Conservation (phyloP, 2,329 filamentous ascomycete species). For the Colletotrichum musicola region DNA sequence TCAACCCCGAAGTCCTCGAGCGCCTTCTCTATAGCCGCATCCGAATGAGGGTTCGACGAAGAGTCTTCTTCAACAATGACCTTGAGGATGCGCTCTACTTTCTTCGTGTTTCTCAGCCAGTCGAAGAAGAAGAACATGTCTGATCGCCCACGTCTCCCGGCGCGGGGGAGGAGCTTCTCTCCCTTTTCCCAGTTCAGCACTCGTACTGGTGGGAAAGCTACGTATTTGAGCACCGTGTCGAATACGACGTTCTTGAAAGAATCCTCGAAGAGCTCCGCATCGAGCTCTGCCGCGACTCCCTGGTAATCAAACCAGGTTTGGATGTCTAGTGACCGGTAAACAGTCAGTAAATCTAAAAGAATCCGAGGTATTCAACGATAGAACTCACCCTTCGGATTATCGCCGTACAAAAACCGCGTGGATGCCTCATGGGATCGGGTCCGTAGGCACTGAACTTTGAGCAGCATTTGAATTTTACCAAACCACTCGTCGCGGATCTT, state of each 20-base stretch:
- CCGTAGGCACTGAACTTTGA: slow-evolving; percentile 44
- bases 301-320: slow-evolving; percentile 45
- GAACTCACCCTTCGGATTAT: slow-evolving; percentile 31
- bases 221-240: slow-evolving; percentile 46
- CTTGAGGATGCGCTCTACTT: slow-evolving; percentile 45
- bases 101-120: slow-evolving; percentile 43
- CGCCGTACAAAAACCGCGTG: slow-evolving; percentile 45
- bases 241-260: slow-evolving; percentile 42
- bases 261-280: slow-evolving; percentile 32
- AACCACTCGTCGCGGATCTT: slow-evolving; percentile 12
- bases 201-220: slow-evolving; percentile 41
- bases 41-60: slow-evolving; percentile 42
- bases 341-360: neutral
- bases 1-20: slow-evolving; percentile 45
- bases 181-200: neutral
- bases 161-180: slow-evolving; percentile 31
- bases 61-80: slow-evolving; percentile 48
- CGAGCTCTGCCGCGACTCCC: slow-evolving; percentile 23
- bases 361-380: neutral
- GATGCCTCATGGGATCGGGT: slow-evolving; percentile 41
- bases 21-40: slow-evolving; percentile 46
- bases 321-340: slow-evolving; percentile 29
- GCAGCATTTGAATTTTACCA: slow-evolving; percentile 2
- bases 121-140: slow-evolving; percentile 46
- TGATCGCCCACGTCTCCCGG: slow-evolving; percentile 34